Conservation (phyloP, 2,329 filamentous ascomycete genomes). For the Penicillium sp. region DNA sequence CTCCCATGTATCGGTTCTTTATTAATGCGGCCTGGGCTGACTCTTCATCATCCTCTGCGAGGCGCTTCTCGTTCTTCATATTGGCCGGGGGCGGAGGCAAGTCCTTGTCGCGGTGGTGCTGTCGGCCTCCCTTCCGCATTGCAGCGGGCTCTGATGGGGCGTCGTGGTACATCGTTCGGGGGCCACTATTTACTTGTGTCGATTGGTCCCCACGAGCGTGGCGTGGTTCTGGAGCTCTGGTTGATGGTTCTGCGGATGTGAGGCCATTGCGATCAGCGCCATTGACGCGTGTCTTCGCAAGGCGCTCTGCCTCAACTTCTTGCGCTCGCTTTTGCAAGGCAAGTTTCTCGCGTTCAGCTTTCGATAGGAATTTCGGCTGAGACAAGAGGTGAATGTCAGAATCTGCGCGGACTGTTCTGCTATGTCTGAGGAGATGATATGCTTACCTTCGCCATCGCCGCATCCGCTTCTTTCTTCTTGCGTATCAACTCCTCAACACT, state of each 20-base stretch:
- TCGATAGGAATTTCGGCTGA: constrained; percentile 77
- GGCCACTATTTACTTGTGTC: constrained; percentile 59
- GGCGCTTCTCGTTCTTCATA: constrained; percentile 43
- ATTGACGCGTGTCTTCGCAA: constrained; percentile 41
- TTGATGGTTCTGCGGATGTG: constrained; percentile 9
- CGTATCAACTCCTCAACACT: constrained; percentile 82
- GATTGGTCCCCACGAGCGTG: constrained; percentile 3
- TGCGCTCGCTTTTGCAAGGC: constrained; percentile 73
- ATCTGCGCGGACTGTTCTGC: neutral
- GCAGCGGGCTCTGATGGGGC: constrained; percentile 50
- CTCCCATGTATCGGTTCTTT: constrained; percentile 83
- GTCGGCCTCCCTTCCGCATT: constrained; percentile 37
- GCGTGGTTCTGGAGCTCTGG: constrained; percentile 24
- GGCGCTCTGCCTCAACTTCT: constrained; percentile 62
- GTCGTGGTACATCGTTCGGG: constrained; percentile 61
- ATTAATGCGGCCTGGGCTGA: constrained; percentile 67
- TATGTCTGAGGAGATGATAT: constrained; percentile 17
- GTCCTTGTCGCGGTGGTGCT: constrained; percentile 41
- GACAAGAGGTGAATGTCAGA: constrained; percentile 19
- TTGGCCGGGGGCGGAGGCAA: constrained; percentile 49
- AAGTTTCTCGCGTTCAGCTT: constrained; percentile 73
- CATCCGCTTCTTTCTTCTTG: constrained; percentile 81
- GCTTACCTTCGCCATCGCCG: constrained; percentile 69
- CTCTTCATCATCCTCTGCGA: constrained; percentile 55
- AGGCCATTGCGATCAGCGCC: constrained; percentile 26